Evolutionary conservation across 2,329 filamentous ascomycete species (phyloP).

Genomic region (Ophiostoma montium): DNA sequence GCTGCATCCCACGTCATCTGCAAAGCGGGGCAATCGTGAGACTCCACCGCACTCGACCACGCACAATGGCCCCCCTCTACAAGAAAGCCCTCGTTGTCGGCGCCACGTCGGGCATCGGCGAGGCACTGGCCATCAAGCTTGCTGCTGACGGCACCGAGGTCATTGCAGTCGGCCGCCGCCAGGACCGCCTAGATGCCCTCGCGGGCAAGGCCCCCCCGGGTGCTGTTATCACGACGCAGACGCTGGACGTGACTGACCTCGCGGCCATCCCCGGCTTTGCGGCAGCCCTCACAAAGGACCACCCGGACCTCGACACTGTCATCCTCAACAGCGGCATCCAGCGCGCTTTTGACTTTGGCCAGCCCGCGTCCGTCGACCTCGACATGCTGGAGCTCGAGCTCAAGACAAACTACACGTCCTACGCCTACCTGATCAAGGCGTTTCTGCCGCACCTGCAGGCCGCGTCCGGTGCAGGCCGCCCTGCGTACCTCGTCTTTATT

Average conservation of each 20-base stretch:
- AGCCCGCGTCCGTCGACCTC: slow-evolving; percentile 27
- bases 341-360: slow-evolving; percentile 26
- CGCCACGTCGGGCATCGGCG: slow-evolving; percentile 36
- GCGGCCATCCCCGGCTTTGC: slow-evolving; percentile 22
- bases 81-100: slow-evolving; percentile 36
- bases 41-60: not conserved
- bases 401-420: slow-evolving; percentile 29
- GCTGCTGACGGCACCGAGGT: slow-evolving; percentile 27
- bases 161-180: slow-evolving; percentile 31
- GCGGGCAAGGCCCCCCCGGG: slow-evolving; percentile 13
- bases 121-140: slow-evolving; percentile 24
- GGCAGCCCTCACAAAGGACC: slow-evolving; percentile 19
- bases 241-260: slow-evolving; percentile 29
- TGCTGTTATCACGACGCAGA: slow-evolving; percentile 15
- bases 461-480: not conserved
- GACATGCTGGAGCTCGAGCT: slow-evolving; percentile 25
- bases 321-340: slow-evolving; percentile 38
- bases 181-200: slow-evolving; percentile 29
- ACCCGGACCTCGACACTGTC: slow-evolving; percentile 35
- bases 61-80: slow-evolving; percentile 20
- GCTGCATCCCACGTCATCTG: not conserved
- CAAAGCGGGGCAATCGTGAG: not conserved
- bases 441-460: slow-evolving; percentile 29
- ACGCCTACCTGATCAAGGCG: slow-evolving; percentile 28
- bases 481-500: slow-evolving; percentile 16